Evolutionary conservation across 23 red algal genomes (phyloP), one percentile per base, ranked within the genome.

Genomic region (Gracilaria domingensis): DNA sequence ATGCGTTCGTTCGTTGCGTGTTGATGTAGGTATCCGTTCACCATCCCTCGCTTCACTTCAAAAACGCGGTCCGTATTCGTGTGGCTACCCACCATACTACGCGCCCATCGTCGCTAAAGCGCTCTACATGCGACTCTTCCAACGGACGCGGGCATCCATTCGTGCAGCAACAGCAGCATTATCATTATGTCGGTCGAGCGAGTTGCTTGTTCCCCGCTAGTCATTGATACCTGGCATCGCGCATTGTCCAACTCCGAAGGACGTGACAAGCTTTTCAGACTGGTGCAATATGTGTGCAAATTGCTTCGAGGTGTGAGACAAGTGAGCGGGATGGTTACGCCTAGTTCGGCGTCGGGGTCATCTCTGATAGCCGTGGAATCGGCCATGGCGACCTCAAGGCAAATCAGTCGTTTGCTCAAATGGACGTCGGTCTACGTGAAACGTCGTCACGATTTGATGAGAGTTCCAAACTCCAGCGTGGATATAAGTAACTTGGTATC

Each of bases 221-320:
- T 35, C 61, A 39, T 75, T 40, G 62, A 76, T 5, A 45, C 89
- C 42, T 93, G 91, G 81, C 80, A 84, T 44, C 23, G 80, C 28
- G 48, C 74, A 12, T 81, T 96, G n/a, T 82, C 88, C 51, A 83
- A 84, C 17, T 79, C 94, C 87, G 88, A 96, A 81, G 94, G 94
- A 26, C 94, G 94, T 47, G 94, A 96, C 58, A 91, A 92, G 70
- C 87, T 96, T 57, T 88, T 91, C 77, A 30, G 87, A 4, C 66
- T 96, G 9, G 49, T 88, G 1, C 94, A 96, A 56, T 96, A 88
- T 54, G n/a, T 75, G 0, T 78, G 72, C 51, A 84, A 85, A 38
- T 50, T 93, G 11, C 70, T 84, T 7, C 91, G 91, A 50, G 88
- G 88, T 36, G 34, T 83, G 24, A n/a, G 45, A 44, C 5, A 56